These are phyloP conservation scores for Talaromyces trachyspermus DNA, from an alignment of 495 filamentous ascomycete genomes.

Conservation along the genomic window DNA sequence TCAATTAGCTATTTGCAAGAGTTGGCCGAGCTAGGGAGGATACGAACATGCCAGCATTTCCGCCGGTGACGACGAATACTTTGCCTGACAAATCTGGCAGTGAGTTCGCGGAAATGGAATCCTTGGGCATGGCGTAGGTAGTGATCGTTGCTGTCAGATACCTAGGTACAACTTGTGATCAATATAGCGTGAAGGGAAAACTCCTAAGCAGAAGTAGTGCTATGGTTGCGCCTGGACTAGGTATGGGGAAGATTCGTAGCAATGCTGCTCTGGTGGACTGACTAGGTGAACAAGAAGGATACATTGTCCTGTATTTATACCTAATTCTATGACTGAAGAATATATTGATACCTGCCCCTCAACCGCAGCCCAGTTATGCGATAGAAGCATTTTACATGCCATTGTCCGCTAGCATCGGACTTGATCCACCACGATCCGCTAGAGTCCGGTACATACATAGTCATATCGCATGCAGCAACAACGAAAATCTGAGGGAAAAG, in stretches of 20 bases:
- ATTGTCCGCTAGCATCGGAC: no score
- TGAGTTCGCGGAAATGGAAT: neutral
- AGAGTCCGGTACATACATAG: no score
- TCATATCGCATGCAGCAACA: no score
- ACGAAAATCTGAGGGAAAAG: no score
- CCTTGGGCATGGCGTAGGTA: neutral
- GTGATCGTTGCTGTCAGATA: neutral
- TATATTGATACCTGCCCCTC: neutral
- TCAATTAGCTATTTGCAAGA: neutral
- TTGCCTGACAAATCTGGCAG: neutral
- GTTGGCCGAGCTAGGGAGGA: neutral
- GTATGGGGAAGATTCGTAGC: no score
- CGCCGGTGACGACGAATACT: neutral
- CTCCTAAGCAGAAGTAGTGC: no score
- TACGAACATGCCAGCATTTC: neutral
- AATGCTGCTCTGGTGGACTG: no score
- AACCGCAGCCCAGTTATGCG: neutral
- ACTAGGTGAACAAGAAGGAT: no score
- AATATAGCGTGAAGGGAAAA: neutral
- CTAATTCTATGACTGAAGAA: no score
- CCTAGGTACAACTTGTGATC: neutral
- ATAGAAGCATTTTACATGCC: no score
- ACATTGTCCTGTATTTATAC: no score
- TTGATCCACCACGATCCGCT: neutral
- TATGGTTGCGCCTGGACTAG: no score